These are phyloP conservation scores for Penicillium silybi DNA, from an alignment of 495 filamentous ascomycete genomes.

Conservation along the genomic window DNA sequence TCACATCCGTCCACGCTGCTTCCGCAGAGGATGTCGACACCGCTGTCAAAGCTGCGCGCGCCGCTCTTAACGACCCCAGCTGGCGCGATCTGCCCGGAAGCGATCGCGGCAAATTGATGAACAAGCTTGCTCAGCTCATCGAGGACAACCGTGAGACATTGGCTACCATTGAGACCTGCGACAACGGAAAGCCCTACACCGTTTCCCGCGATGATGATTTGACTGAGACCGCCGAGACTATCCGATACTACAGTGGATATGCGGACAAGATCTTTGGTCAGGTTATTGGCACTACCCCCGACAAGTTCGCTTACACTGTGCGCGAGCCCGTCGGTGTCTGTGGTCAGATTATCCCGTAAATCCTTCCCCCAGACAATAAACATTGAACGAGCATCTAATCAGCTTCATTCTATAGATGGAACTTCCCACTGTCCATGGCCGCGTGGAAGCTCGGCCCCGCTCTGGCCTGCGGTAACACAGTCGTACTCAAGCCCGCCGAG, in stretches of 20 bases:
- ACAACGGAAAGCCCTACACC: constrained; percentile 85
- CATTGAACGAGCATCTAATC: background rate
- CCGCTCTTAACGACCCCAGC: constrained; percentile 70
- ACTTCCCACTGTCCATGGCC: constrained; percentile 76
- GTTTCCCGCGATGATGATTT: constrained; percentile 70
- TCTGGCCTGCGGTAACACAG: constrained; percentile 61
- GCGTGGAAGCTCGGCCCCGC: constrained; percentile 77
- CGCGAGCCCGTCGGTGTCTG: constrained; percentile 87
- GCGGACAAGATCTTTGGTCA: constrained; percentile 90
- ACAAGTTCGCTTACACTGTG: constrained; percentile 84
- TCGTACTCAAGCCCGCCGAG: constrained; percentile 87
- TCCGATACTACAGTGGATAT: constrained; percentile 85
- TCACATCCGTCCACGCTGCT: constrained; percentile 80
- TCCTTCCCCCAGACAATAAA: background rate
- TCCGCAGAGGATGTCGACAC: constrained; percentile 72
- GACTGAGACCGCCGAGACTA: constrained; percentile 59
- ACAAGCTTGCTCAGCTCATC: constrained; percentile 68
- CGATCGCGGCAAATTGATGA: constrained; percentile 71
- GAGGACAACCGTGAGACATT: constrained; percentile 64
- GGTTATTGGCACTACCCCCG: constrained; percentile 72
- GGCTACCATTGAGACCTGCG: constrained; percentile 88
- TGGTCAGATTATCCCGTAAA: constrained; percentile 81
- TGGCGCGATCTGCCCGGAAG: constrained; percentile 72
- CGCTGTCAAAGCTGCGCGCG: constrained; percentile 77
- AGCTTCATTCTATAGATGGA: constrained; percentile 50